Evolutionary conservation across 495 filamentous ascomycete species (phyloP).

Genomic region (Penicillium parvum): DNA sequence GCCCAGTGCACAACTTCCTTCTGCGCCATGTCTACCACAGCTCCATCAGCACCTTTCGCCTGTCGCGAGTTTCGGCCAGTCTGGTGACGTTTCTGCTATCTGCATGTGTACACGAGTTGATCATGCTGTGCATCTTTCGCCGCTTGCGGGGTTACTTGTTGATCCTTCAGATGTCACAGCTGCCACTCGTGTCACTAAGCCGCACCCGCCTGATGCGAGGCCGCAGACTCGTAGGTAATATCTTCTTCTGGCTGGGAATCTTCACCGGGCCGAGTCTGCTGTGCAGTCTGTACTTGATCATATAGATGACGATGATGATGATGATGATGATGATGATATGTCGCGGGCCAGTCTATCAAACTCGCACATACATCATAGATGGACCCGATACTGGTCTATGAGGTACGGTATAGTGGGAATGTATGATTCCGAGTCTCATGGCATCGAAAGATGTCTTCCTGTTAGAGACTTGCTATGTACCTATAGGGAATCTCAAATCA

Average conservation of each 20-base stretch:
- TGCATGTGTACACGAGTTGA: slow-evolving; percentile 66
- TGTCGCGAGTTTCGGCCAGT: slow-evolving; percentile 65
- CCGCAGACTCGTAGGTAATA: slow-evolving; percentile 58
- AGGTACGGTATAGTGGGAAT: no score
- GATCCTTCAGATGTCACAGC: slow-evolving; percentile 55
- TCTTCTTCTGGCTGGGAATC: slow-evolving; percentile 71
- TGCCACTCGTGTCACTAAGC: slow-evolving; percentile 57
- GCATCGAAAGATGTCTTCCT: no score
- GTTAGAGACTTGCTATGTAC: no score
- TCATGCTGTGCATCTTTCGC: slow-evolving; percentile 76
- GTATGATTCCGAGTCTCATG: no score
- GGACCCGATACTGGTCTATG: no score
- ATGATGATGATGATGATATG: no score
- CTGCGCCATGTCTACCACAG: slow-evolving; percentile 72
- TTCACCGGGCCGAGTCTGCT: slow-evolving; percentile 68
- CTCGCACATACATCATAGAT: not conserved
- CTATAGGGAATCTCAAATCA: not conserved
- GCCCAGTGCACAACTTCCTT: slow-evolving; percentile 66
- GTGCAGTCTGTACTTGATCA: slow-evolving; percentile 65
- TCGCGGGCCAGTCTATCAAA: no score
- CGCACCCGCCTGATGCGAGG: slow-evolving; percentile 57
- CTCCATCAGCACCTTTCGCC: slow-evolving; percentile 63
- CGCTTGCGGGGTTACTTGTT: slow-evolving; percentile 71
- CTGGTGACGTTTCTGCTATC: slow-evolving; percentile 68
- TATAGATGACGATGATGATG: slow-evolving; percentile 32